Evolutionary conservation across 2,329 filamentous ascomycete genomes (phyloP).

Genomic region (Xylariaceae sp.): DNA sequence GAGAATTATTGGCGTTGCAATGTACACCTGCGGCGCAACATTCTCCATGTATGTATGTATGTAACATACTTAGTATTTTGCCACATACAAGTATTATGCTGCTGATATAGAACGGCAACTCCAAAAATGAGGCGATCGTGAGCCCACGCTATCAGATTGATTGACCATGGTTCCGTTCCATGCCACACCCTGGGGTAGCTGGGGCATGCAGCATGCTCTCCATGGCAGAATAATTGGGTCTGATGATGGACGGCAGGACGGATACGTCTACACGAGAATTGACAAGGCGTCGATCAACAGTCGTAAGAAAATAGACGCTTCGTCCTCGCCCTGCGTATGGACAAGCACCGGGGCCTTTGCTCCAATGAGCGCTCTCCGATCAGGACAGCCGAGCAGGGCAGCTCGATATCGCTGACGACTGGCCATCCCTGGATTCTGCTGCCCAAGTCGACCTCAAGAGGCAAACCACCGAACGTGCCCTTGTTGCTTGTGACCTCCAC

Average conservation of each 20-base stretch:
- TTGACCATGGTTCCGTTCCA: neutral
- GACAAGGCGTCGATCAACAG: neutral
- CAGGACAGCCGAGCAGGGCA: conserved; percentile 9
- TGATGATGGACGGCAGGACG: neutral
- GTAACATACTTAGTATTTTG: too few relatives aligned
- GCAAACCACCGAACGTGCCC: neutral
- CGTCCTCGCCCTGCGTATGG: neutral
- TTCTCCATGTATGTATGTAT: neutral
- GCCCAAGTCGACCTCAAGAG: neutral
- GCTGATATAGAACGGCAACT: too few relatives aligned
- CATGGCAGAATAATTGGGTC: too few relatives aligned
- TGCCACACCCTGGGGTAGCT: neutral
- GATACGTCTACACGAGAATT: neutral
- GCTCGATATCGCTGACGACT: conserved; percentile 11
- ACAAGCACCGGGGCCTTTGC: neutral
- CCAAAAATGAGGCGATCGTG: neutral
- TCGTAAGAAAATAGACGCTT: neutral
- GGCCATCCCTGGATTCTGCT: neutral
- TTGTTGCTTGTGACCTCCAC: neutral
- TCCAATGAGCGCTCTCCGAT: conserved; percentile 25
- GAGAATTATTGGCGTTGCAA: neutral
- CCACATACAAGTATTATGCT: neutral
- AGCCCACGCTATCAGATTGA: neutral
- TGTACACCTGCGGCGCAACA: neutral
- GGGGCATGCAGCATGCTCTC: neutral